Percentiles rank a stretch among this genome's conserved stretches.
These are phyloP conservation scores for Alnus rubra DNA, from an alignment of 306 rosid genomes.

Conservation along the genomic window DNA sequence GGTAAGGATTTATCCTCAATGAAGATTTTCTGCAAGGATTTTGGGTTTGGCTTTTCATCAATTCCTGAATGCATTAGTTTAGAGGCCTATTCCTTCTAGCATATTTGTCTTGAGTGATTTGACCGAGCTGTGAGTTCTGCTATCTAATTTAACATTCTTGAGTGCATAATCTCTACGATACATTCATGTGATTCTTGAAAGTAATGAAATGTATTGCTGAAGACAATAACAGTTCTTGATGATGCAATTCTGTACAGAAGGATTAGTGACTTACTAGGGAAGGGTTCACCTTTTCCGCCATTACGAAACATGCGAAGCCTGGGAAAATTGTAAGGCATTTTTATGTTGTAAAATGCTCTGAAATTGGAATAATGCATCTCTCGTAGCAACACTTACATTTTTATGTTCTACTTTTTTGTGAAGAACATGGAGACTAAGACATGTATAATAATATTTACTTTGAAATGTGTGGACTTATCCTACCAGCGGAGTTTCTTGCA, in stretches of 20 bases:
- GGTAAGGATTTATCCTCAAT: too few species aligned
- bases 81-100: constrained; percentile 21
- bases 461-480: too few species aligned
- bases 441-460: too few species aligned
- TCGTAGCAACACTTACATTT: too few species aligned
- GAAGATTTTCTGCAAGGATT: too few species aligned
- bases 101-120: constrained; percentile 10
- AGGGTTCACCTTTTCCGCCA: constrained; percentile 16
- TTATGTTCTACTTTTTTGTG: too few species aligned
- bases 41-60: too few species aligned
- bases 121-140: constrained; percentile 22
- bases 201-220: background rate
- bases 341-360: background rate
- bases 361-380: background rate
- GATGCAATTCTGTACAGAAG: constrained; percentile 4
- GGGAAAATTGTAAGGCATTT: constrained; percentile 10
- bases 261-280: constrained; percentile 7
- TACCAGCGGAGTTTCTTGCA: too few species aligned
- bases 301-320: constrained; percentile 16
- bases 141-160: background rate
- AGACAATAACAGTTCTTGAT: background rate
- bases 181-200: background rate
- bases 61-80: background rate
- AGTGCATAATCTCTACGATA: background rate
- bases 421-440: too few species aligned